These are phyloP conservation scores for Talaromyces funiculosus DNA, from an alignment of 2,329 filamentous ascomycete species.

Conservation along the genomic window DNA sequence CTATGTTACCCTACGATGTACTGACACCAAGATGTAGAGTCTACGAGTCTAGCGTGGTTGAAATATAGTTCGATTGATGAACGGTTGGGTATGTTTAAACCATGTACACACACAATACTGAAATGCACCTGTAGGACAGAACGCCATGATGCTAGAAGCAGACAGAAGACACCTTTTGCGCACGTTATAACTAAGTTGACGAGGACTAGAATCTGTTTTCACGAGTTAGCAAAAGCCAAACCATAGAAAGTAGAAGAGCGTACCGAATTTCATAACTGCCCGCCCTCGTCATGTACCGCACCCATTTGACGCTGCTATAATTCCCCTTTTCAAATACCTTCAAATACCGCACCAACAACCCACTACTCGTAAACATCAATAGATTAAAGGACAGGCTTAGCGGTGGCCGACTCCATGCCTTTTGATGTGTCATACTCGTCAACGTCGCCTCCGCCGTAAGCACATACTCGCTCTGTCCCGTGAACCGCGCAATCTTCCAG, in stretches of 20 bases:
- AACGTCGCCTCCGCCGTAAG: constrained; percentile 88
- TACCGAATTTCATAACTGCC: constrained; percentile 96
- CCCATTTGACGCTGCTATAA: constrained; percentile 98
- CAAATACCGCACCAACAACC: constrained; percentile 83
- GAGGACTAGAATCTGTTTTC: background rate
- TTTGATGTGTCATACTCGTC: constrained; percentile 96
- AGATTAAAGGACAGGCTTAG: constrained; percentile 87
- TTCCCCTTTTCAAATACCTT: constrained; percentile 99
- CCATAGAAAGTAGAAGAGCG: background rate
- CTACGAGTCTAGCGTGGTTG: too few relatives aligned
- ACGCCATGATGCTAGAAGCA: background rate
- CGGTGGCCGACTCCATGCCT: constrained; percentile 91
- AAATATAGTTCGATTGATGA: background rate
- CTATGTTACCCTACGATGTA: background rate
- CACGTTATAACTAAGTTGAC: background rate
- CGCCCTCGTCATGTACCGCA: constrained; percentile 95
- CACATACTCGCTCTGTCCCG: constrained; percentile 94
- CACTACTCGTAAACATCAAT: constrained; percentile 97
- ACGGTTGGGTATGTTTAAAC: background rate
- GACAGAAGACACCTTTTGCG: background rate
- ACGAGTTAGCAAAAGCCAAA: background rate
- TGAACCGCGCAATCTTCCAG: constrained; percentile 98
- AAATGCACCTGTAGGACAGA: background rate
- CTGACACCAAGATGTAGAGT: too few relatives aligned
- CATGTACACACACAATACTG: background rate